phyloP scores from a whole-genome alignment of 1,284 basidiomycete genomes.

The Trichosporon asahii region DNA sequence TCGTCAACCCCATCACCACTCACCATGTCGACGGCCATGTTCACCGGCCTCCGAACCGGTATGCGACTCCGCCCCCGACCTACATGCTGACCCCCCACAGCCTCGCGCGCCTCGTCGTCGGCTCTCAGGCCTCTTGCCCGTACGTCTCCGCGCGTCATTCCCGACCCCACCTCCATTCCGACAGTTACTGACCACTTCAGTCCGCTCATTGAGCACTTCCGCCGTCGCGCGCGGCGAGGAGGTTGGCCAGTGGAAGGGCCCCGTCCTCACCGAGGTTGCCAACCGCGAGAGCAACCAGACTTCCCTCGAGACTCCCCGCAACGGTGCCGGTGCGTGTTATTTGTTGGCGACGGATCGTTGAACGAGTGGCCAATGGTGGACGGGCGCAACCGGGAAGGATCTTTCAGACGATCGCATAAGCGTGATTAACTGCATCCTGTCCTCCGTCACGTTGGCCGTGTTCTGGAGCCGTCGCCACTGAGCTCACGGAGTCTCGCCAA shows the following conservation, averaged over 20 bases:
- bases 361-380: constrained; percentile 11
- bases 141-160: constrained; percentile 30
- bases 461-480: not conserved
- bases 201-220: constrained; percentile 7
- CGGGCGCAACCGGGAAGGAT: not conserved
- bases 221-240: not conserved
- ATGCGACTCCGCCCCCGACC: not conserved
- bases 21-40: constrained; percentile 34
- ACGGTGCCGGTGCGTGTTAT: constrained; percentile 71
- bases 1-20: constrained; percentile 14
- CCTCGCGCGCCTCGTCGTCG: constrained; percentile 36
- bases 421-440: not conserved
- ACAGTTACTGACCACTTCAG: not conserved
- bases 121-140: constrained; percentile 37
- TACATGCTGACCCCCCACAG: constrained; percentile 3
- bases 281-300: constrained; percentile 75
- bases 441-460: not conserved
- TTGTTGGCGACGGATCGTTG: not conserved
- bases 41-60: constrained; percentile 40
- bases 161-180: not conserved
- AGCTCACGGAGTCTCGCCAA: not conserved
- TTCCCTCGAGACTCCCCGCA: constrained; percentile 80
- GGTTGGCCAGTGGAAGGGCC: constrained; percentile 9
- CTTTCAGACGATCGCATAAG: not conserved
- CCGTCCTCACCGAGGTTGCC: constrained; percentile 55